These are phyloP conservation scores for Turritis glabra DNA, from an alignment of 345 rosid genomes.

Conservation along the genomic window DNA sequence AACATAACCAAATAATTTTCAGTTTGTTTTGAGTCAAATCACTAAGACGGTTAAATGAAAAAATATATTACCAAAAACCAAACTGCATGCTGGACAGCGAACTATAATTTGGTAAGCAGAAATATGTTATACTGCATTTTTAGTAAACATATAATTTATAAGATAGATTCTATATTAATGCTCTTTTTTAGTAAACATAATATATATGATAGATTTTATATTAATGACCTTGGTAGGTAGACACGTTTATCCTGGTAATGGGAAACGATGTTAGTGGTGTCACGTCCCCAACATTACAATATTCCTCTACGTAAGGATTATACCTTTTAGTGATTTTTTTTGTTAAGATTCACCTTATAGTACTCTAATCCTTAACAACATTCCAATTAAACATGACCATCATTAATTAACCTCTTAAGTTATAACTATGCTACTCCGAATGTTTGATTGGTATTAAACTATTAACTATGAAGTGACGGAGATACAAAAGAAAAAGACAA, in stretches of 20 bases:
- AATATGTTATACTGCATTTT: not conserved
- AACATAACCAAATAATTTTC: not conserved
- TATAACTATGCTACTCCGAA: not conserved
- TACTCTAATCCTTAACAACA: not conserved
- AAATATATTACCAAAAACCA: not conserved
- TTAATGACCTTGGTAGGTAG: not conserved
- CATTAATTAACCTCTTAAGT: not conserved
- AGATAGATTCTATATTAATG: too few relatives aligned
- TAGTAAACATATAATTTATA: not conserved
- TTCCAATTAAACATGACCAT: not conserved
- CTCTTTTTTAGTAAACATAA: not conserved
- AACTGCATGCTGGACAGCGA: not conserved
- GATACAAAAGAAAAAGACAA: not conserved
- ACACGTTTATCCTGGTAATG: not conserved
- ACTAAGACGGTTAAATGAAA: not conserved
- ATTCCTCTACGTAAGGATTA: not conserved
- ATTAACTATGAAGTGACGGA: not conserved
- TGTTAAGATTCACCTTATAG: not conserved
- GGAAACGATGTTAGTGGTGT: not conserved
- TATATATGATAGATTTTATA: too few relatives aligned
- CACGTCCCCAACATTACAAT: not conserved
- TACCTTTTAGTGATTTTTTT: not conserved
- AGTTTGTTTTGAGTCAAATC: not conserved
- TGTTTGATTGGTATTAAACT: conserved; percentile 2
- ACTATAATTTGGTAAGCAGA: not conserved